Percentiles rank a stretch among this genome's conserved stretches.
Conservation (phyloP, 2,329 filamentous ascomycete species). For the Penicillium sp. region DNA sequence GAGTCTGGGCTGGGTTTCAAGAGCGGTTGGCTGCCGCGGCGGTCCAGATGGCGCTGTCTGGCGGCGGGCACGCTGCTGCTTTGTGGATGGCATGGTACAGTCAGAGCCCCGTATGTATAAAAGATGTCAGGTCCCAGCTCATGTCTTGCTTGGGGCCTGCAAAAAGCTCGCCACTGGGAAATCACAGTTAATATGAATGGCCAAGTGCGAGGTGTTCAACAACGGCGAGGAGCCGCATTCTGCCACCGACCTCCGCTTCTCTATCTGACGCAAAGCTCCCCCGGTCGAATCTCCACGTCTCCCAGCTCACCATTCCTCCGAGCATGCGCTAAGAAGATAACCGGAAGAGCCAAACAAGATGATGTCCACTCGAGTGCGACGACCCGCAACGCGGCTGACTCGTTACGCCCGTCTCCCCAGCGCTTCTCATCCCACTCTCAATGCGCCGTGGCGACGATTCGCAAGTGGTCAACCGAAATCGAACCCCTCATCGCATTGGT, state of each 20-base stretch:
- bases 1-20: constrained; percentile 22
- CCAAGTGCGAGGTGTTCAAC: constrained; percentile 24
- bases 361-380: constrained; percentile 31
- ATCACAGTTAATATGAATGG: constrained; percentile 1
- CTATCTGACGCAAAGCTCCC: constrained; percentile 33
- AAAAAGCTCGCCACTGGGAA: background rate
- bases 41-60: constrained; percentile 42
- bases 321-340: background rate
- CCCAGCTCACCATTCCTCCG: background rate
- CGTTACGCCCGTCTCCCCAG: constrained; percentile 28
- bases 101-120: constrained; percentile 9
- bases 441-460: constrained; percentile 35
- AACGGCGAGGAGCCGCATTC: constrained; percentile 32
- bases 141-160: constrained; percentile 11
- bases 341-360: background rate
- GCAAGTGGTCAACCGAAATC: constrained; percentile 30
- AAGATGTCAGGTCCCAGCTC: constrained; percentile 1
- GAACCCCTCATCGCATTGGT: constrained; percentile 30
- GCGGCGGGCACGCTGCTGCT: constrained; percentile 40
- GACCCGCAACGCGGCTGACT: constrained; percentile 25
- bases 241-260: constrained; percentile 37
- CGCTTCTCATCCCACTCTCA: constrained; percentile 13
- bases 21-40: constrained; percentile 32
- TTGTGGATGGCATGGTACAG: constrained; percentile 30
- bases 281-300: background rate